phyloP scores from a whole-genome alignment of 179 eudicot species.

The Silene vulgaris region DNA sequence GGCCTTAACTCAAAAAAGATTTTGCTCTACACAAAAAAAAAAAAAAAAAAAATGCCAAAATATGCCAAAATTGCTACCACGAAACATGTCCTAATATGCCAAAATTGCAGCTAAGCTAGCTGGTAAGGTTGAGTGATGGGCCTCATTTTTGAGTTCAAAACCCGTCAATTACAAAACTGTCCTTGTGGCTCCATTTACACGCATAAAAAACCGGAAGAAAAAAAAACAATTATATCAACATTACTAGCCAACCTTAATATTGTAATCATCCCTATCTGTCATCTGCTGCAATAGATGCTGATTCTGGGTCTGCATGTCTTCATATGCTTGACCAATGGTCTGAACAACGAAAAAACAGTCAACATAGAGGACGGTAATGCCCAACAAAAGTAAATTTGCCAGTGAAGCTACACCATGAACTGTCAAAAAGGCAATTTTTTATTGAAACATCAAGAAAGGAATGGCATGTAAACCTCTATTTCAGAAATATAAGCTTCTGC shows the following conservation, averaged over 20 bases:
- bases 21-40: too few species aligned
- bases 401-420: slow-evolving; percentile 11
- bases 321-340: slow-evolving; percentile 98
- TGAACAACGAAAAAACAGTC: slow-evolving; percentile 24
- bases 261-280: slow-evolving; percentile 90
- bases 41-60: too few species aligned
- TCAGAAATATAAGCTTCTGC: slow-evolving; percentile 84
- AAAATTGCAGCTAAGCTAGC: neutral
- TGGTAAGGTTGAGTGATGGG: neutral
- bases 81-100: slow-evolving; percentile 1
- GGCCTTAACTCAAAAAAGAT: too few species aligned
- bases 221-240: neutral
- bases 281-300: slow-evolving; percentile 76
- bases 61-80: neutral
- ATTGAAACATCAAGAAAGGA: slow-evolving; percentile 1
- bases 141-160: too few species aligned
- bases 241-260: slow-evolving; percentile 57
- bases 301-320: slow-evolving; percentile 96
- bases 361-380: slow-evolving; percentile 2
- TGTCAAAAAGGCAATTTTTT: neutral
- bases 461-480: slow-evolving; percentile 55
- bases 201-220: neutral
- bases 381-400: too few species aligned
- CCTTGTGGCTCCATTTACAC: neutral
- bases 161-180: too few species aligned